Percentiles rank a stretch among this genome's conserved stretches.
Evolutionary conservation across 2,329 filamentous ascomycete species (phyloP).

Genomic region (Microascus cirrosus): DNA sequence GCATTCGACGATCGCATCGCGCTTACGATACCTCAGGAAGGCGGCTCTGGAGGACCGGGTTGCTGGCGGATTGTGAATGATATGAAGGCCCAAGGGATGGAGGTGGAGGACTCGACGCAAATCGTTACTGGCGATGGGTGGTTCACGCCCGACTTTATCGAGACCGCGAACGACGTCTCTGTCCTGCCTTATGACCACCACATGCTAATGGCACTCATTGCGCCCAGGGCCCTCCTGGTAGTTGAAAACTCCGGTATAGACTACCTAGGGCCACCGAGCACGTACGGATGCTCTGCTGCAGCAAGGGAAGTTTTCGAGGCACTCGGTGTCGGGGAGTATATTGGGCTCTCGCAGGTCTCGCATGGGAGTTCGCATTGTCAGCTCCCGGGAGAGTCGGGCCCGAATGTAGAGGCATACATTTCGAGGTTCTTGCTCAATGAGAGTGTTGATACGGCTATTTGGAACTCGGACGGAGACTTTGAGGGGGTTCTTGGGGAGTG

Average conservation of each 20-base stretch:
- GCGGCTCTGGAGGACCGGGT: no score
- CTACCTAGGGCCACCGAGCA: no score
- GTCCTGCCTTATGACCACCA: no score
- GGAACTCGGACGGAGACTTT: background rate
- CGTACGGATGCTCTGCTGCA: no score
- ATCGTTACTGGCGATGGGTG: conserved; percentile 42
- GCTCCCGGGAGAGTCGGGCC: background rate
- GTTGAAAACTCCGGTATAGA: no score
- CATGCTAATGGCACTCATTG: no score
- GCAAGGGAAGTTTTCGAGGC: no score
- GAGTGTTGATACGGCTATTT: background rate
- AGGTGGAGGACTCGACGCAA: conserved; percentile 22
- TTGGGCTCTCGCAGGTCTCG: conserved; percentile 3
- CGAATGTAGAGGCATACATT: background rate
- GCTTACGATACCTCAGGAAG: no score
- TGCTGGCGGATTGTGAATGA: no score
- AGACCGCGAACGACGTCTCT: conserved; percentile 30
- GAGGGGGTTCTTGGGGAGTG: background rate
- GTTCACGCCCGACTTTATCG: conserved; percentile 39
- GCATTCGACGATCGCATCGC: no score
- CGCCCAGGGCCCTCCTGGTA: no score
- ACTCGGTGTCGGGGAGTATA: no score
- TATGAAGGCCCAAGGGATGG: conserved; percentile 13
- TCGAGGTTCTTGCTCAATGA: background rate
- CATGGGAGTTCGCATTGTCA: background rate